Conservation (phyloP, 2,329 filamentous ascomycete species). For the Alternaria novae-zelandiae region DNA sequence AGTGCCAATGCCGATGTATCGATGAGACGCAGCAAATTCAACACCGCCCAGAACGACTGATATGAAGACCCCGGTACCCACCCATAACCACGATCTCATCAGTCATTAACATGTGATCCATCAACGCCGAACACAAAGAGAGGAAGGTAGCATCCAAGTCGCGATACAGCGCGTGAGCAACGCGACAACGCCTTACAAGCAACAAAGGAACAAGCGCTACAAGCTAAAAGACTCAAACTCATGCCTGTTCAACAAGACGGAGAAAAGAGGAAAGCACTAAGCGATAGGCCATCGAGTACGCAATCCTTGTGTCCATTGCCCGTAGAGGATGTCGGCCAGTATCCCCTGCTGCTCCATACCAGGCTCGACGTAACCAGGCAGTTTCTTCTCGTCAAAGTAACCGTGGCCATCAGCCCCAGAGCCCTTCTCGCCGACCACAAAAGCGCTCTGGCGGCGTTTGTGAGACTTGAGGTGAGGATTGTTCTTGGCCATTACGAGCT, state of each 20-base stretch:
- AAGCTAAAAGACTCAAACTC: not conserved
- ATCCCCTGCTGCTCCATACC: slow-evolving; percentile 94
- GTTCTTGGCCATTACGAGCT: slow-evolving; percentile 77
- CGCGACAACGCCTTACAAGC: not conserved
- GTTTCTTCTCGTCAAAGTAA: slow-evolving; percentile 54
- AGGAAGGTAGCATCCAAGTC: not conserved
- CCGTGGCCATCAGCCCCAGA: slow-evolving; percentile 48
- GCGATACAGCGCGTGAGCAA: not conserved
- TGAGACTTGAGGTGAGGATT: slow-evolving; percentile 85
- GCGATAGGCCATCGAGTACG: slow-evolving; percentile 56
- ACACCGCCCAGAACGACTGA: not conserved
- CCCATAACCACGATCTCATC: not conserved
- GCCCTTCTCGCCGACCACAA: slow-evolving; percentile 51
- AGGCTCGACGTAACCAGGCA: slow-evolving; percentile 65
- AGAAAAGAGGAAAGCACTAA: not conserved
- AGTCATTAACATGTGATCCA: not conserved
- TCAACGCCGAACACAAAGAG: not conserved
- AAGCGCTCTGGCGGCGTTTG: slow-evolving; percentile 60
- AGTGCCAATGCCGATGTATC: not conserved
- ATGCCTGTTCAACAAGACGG: not conserved
- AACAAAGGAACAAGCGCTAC: not conserved
- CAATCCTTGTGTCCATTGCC: slow-evolving; percentile 86
- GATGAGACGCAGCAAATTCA: not conserved
- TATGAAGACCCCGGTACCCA: not conserved
- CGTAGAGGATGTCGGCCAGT: slow-evolving; percentile 88